Conservation (phyloP, 2,329 filamentous ascomycete species). For the Magnaporthiopsis incrustans region DNA sequence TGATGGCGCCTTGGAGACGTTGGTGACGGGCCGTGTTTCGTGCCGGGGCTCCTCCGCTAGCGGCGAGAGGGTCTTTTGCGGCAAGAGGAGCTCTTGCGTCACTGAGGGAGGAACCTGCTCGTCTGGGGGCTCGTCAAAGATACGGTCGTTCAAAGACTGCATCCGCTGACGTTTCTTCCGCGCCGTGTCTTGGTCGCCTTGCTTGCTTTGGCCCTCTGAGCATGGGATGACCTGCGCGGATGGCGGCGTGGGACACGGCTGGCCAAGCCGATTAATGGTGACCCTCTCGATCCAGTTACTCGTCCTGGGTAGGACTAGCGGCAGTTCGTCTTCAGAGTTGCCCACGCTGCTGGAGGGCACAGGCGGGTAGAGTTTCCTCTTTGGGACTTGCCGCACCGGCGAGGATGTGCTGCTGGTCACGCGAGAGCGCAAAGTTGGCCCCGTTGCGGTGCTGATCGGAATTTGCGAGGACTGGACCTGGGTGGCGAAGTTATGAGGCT, state of each 20-base stretch:
- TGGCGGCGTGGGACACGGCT: slow-evolving; percentile 17
- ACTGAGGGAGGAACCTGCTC: neutral
- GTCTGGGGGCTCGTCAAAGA: neutral
- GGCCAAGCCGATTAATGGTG: slow-evolving; percentile 1
- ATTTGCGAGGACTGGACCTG: neutral
- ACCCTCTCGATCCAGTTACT: slow-evolving; percentile 7
- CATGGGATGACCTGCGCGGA: slow-evolving; percentile 19
- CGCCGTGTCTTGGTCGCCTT: neutral
- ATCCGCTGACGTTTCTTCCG: neutral
- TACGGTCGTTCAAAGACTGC: neutral
- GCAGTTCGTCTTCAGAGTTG: slow-evolving; percentile 13
- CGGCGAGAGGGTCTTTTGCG: neutral
- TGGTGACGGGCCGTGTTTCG: neutral
- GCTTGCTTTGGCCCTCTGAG: slow-evolving; percentile 7
- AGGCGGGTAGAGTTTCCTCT: neutral
- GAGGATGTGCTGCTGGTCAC: neutral
- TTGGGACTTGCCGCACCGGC: neutral
- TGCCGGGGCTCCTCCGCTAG: neutral
- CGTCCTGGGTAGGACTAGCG: slow-evolving; percentile 6
- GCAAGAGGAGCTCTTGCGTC: neutral
- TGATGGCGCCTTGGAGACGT: neutral
- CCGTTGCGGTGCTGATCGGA: too few species aligned
- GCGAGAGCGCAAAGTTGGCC: neutral
- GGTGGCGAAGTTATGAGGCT: neutral
- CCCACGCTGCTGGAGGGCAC: neutral